A percentile compares a stretch with the other conserved stretches of the same genome.
phyloP scores from a whole-genome alignment of 2,329 filamentous ascomycete genomes.

The Cladosporium halotolerans region DNA sequence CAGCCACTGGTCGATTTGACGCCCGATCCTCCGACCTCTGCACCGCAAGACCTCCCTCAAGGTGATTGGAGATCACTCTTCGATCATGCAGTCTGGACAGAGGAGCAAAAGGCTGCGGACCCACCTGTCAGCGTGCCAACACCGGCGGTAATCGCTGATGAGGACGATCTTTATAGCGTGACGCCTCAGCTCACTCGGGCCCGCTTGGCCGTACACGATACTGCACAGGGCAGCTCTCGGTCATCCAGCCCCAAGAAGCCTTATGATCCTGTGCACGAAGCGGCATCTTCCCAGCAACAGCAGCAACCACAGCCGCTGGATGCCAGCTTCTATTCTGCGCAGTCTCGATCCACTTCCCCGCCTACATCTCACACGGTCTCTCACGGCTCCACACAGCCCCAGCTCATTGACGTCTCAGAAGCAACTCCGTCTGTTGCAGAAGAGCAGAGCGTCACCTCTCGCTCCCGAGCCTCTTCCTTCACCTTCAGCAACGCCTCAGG shows the following conservation, averaged over 20 bases:
- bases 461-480: slow-evolving; percentile 18
- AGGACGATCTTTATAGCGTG: slow-evolving; percentile 29
- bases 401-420: slow-evolving; percentile 20
- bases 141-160: slow-evolving; percentile 16
- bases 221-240: neutral
- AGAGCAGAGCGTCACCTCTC: slow-evolving; percentile 19
- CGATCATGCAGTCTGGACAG: slow-evolving; percentile 13
- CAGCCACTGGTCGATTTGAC: slow-evolving; percentile 24
- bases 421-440: slow-evolving; percentile 10
- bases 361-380: slow-evolving; percentile 14
- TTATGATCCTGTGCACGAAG: slow-evolving; percentile 28
- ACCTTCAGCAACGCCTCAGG: slow-evolving; percentile 24
- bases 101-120: slow-evolving; percentile 11
- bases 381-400: slow-evolving; percentile 7
- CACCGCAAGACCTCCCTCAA: slow-evolving; percentile 10
- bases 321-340: slow-evolving; percentile 27
- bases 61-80: slow-evolving; percentile 20
- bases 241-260: slow-evolving; percentile 6
- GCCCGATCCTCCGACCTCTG: slow-evolving; percentile 16
- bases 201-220: slow-evolving; percentile 19
- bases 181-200: slow-evolving; percentile 30
- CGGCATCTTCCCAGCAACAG: slow-evolving; percentile 16
- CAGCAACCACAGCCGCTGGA: slow-evolving; percentile 17
- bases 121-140: slow-evolving; percentile 12
- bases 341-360: slow-evolving; percentile 18